These are phyloP conservation scores for Fraxinus xanthoxyloides DNA, from an alignment of 305 asterid species.

Conservation along the genomic window DNA sequence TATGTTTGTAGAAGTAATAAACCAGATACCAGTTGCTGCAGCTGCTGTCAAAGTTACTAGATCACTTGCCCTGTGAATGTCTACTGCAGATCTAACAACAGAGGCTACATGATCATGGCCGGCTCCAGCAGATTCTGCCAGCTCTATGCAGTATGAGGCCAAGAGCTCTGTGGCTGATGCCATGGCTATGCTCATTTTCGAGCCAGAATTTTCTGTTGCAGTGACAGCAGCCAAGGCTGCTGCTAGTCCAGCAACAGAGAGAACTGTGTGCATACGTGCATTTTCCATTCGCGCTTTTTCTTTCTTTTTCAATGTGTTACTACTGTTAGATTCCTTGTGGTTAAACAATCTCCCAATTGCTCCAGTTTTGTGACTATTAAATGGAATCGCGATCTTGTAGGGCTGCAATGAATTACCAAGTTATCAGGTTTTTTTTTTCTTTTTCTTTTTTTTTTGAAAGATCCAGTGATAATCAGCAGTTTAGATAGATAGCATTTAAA, in stretches of 20 bases:
- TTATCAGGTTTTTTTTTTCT: background rate
- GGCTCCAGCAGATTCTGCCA: constrained; percentile 72
- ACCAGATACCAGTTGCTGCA: constrained; percentile 73
- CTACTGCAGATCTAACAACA: constrained; percentile 67
- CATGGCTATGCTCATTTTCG: constrained; percentile 63
- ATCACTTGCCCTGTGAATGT: constrained; percentile 62
- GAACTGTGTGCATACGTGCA: constrained; percentile 56
- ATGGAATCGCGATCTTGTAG: constrained; percentile 30
- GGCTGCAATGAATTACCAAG: constrained; percentile 29
- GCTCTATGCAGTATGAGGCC: constrained; percentile 75
- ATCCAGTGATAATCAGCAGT: background rate
- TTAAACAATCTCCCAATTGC: constrained; percentile 64
- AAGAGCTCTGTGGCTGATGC: constrained; percentile 78
- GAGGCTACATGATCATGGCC: constrained; percentile 60
- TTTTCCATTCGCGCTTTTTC: constrained; percentile 70
- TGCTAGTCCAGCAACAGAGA: constrained; percentile 79
- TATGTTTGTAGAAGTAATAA: background rate
- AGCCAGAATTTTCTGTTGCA: constrained; percentile 45
- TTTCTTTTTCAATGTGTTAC: constrained; percentile 47
- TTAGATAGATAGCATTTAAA: background rate
- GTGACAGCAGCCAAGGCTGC: constrained; percentile 68
- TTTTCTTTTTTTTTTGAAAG: background rate
- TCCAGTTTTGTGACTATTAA: constrained; percentile 30
- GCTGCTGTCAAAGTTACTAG: constrained; percentile 76
- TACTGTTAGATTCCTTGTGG: constrained; percentile 39